A percentile compares a stretch with the other conserved stretches of the same genome.
phyloP scores from a whole-genome alignment of 2,329 filamentous ascomycete species.

The Fusarium pseudocircinatum region DNA sequence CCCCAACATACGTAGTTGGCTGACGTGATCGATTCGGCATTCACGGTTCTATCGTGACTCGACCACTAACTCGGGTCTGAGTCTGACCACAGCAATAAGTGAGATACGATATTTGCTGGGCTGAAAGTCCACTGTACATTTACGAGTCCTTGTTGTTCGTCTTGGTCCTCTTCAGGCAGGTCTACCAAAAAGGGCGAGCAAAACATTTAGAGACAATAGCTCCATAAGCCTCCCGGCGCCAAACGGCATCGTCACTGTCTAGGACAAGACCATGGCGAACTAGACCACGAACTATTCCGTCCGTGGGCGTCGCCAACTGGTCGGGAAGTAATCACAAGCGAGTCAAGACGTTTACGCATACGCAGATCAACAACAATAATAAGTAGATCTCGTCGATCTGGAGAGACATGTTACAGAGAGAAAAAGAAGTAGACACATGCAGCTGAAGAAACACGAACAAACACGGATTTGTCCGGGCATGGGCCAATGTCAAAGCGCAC shows the following conservation, averaged over 20 bases:
- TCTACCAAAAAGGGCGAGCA: not conserved
- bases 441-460: conserved; percentile 2
- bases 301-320: not conserved
- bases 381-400: not conserved
- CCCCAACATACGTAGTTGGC: conserved; percentile 3
- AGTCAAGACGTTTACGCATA: conserved; percentile 2
- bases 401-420: not conserved
- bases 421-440: not conserved
- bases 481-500: conserved; percentile 29
- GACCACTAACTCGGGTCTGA: conserved; percentile 12
- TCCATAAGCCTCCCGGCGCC: conserved; percentile 19
- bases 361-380: not conserved
- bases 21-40: conserved; percentile 32
- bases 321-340: not conserved
- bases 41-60: conserved; percentile 1
- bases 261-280: not conserved
- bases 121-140: not conserved
- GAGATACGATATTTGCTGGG: not conserved
- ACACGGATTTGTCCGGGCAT: not conserved
- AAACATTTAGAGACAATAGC: conserved; percentile 10
- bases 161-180: not conserved
- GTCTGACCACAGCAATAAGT: not conserved
- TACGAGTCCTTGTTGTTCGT: not conserved
- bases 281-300: not conserved
- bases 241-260: conserved; percentile 14